Conservation (phyloP, 441 rosid species). For the Pelargonium citronellum region DNA sequence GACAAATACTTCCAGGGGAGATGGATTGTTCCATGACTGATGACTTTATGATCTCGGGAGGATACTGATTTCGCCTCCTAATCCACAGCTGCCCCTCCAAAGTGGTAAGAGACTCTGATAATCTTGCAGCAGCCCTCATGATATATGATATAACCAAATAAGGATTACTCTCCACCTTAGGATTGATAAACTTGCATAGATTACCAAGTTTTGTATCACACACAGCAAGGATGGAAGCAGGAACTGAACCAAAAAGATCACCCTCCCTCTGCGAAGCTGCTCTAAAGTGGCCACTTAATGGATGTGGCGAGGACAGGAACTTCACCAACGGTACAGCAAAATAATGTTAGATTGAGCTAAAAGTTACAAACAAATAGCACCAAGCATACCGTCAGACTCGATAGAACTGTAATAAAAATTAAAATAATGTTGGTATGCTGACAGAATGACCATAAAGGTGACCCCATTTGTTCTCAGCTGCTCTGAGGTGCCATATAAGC, state of each 20-base stretch:
- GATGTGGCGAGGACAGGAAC: conserved; percentile 68
- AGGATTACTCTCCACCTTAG: conserved; percentile 60
- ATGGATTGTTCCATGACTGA: conserved; percentile 34
- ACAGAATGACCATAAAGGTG: neutral
- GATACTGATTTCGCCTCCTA: conserved; percentile 48
- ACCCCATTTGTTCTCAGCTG: neutral
- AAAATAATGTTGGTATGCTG: neutral
- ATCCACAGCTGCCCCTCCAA: conserved; percentile 47
- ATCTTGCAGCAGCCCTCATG: conserved; percentile 57
- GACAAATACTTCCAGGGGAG: conserved; percentile 23
- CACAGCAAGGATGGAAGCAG: conserved; percentile 67
- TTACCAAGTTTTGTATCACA: conserved; percentile 59
- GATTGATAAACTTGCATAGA: conserved; percentile 61
- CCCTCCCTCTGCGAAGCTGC: conserved; percentile 62
- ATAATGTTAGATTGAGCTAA: neutral
- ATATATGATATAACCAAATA: conserved; percentile 49
- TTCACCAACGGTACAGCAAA: conserved; percentile 19
- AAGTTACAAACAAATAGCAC: neutral
- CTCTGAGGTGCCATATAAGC: neutral
- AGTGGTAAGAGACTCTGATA: conserved; percentile 40
- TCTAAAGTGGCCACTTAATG: conserved; percentile 75
- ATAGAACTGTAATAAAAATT: neutral
- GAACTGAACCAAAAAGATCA: conserved; percentile 54
- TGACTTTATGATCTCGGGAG: conserved; percentile 43
- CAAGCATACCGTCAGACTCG: neutral